Conservation (phyloP, 768 basidiomycete genomes). For the Russula virescens region DNA sequence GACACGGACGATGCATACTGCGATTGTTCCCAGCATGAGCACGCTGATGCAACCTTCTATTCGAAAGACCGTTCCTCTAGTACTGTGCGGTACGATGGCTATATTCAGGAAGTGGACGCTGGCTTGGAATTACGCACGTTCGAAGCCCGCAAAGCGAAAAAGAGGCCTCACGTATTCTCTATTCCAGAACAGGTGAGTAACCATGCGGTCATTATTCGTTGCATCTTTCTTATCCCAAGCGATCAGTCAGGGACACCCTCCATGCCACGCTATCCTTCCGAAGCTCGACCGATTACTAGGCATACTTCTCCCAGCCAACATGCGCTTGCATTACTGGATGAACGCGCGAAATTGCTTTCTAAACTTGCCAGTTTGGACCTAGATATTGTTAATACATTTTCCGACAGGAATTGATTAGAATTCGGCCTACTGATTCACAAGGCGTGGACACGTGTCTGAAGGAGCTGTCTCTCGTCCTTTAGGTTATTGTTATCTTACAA, state of each 20-base stretch:
- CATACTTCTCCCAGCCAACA: slow-evolving; percentile 39
- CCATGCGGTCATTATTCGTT: not conserved
- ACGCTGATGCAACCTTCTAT: not conserved
- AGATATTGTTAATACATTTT: not conserved
- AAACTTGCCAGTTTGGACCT: slow-evolving; percentile 46
- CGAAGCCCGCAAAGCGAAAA: slow-evolving; percentile 17
- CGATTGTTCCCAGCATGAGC: slow-evolving; percentile 24
- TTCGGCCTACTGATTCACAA: not conserved
- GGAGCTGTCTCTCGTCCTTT: not conserved
- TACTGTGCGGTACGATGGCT: slow-evolving; percentile 45
- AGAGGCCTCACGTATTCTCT: not conserved
- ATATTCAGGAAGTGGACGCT: slow-evolving; percentile 50
- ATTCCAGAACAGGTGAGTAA: slow-evolving; percentile 10
- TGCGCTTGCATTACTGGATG: slow-evolving; percentile 48
- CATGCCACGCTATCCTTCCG: slow-evolving; percentile 3
- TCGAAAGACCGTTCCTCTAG: slow-evolving; percentile 23
- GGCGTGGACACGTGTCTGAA: slow-evolving; percentile 3
- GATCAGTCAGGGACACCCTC: not conserved
- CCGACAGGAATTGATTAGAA: slow-evolving; percentile 4
- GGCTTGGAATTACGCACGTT: slow-evolving; percentile 48
- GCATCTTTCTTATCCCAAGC: not conserved
- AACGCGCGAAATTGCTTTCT: slow-evolving; percentile 50
- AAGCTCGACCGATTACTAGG: slow-evolving; percentile 27
- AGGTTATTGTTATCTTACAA: slow-evolving; percentile 10
- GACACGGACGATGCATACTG: slow-evolving; percentile 21